Conservation (phyloP, 345 rosid species). For the Citrus mangshanensis region DNA sequence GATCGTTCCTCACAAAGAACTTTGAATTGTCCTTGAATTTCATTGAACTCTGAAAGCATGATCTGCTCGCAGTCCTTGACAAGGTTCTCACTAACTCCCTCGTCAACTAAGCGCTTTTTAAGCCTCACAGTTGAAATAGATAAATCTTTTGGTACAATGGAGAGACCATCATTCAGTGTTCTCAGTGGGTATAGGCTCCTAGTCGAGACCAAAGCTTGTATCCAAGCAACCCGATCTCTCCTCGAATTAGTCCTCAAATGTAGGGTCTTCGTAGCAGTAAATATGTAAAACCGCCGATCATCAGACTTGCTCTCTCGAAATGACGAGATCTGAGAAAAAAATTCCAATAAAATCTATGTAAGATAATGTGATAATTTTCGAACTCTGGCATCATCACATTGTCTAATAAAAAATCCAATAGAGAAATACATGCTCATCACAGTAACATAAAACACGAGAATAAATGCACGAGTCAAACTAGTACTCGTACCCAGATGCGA, state of each 20-base stretch:
- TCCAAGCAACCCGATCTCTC: conserved; percentile 82
- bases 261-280: conserved; percentile 96
- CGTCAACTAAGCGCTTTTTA: conserved; percentile 59
- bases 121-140: conserved; percentile 80
- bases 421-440: background rate
- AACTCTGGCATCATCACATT: background rate
- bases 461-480: conserved; percentile 3
- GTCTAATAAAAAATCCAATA: background rate
- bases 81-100: conserved; percentile 58
- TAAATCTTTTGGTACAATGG: conserved; percentile 55
- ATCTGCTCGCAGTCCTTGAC: conserved; percentile 91
- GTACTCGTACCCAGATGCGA: conserved; percentile 1
- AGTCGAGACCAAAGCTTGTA: conserved; percentile 79
- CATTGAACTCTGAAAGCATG: conserved; percentile 80
- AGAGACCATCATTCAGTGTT: conserved; percentile 54
- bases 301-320: conserved; percentile 98
- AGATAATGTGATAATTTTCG: conserved; percentile 2
- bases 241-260: conserved; percentile 86
- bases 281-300: conserved; percentile 81
- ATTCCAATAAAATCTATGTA: conserved; percentile 14
- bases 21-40: conserved; percentile 63
- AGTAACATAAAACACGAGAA: background rate
- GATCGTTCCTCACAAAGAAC: conserved; percentile 78
- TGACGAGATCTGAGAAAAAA: conserved; percentile 75
- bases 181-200: conserved; percentile 62